Percentiles rank a stretch among this genome's conserved stretches.
Conservation (phyloP, 331 rosid genomes). For the Malus hybrid region DNA sequence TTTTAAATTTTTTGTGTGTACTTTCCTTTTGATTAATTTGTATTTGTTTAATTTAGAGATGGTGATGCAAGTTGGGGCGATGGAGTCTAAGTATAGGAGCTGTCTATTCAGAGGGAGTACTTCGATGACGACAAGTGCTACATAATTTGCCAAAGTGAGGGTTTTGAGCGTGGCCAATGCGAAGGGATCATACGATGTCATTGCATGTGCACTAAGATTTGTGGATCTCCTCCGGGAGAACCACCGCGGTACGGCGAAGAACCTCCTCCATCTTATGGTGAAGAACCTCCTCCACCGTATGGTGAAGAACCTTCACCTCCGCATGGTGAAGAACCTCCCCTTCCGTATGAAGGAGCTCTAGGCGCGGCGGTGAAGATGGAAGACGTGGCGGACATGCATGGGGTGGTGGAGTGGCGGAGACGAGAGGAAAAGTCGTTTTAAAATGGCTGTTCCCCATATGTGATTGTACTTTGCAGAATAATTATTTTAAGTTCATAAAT, state of each 20-base stretch:
- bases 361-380: no score
- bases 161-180: background rate
- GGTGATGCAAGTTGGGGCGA: background rate
- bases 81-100: background rate
- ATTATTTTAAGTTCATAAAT: background rate
- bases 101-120: background rate
- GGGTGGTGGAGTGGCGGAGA: background rate
- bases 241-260: background rate
- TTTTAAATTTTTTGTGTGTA: background rate
- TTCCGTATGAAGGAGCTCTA: background rate
- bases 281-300: no score
- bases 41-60: background rate
- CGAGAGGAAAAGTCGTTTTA: no score
- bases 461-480: background rate
- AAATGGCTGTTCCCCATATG: no score
- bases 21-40: background rate
- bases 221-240: background rate
- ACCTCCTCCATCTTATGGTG: background rate
- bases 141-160: background rate
- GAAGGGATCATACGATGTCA: background rate
- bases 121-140: background rate
- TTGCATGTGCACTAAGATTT: background rate
- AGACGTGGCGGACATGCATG: background rate
- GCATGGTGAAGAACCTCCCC: background rate
- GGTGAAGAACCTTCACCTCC: background rate